Percentiles rank a stretch among this genome's conserved stretches.
phyloP scores from a whole-genome alignment of 768 basidiomycete genomes.

The Sporobolomyces phaffii region DNA sequence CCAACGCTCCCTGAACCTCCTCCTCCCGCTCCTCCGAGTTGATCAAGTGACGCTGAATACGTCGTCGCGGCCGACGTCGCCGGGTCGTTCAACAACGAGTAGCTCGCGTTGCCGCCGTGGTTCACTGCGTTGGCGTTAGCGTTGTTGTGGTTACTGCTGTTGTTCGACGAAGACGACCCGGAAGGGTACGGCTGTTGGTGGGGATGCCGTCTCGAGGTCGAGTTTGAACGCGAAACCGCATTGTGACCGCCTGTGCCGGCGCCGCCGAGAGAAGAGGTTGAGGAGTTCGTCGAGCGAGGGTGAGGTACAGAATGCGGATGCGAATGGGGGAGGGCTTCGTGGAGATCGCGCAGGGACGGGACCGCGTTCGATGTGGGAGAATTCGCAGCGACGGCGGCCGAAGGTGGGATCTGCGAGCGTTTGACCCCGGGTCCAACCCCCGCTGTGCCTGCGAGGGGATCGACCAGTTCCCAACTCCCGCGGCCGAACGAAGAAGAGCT shows the following conservation, averaged over 20 bases:
- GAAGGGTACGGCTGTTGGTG: background rate
- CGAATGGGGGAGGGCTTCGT: background rate
- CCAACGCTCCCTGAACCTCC: no score
- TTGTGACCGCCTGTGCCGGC: no score
- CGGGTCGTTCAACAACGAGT: constrained; percentile 37
- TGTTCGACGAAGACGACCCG: no score
- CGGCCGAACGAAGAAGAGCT: background rate
- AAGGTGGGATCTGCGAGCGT: background rate
- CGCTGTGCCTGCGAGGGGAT: no score
- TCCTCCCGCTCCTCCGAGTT: no score
- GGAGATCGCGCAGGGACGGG: background rate
- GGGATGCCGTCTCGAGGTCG: background rate
- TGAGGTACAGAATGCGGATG: no score
- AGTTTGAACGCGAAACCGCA: background rate
- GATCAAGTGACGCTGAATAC: constrained; percentile 1
- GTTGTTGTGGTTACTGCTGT: no score
- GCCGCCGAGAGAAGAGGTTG: constrained; percentile 5
- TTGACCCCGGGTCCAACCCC: no score
- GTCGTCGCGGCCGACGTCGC: constrained; percentile 36
- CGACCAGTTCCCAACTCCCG: constrained; percentile 4
- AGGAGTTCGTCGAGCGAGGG: background rate
- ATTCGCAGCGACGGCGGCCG: background rate
- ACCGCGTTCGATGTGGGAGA: background rate
- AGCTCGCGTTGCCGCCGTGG: background rate
- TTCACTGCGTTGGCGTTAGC: no score